Conservation (phyloP, 257 asterid species). For the Datura wrightii region DNA sequence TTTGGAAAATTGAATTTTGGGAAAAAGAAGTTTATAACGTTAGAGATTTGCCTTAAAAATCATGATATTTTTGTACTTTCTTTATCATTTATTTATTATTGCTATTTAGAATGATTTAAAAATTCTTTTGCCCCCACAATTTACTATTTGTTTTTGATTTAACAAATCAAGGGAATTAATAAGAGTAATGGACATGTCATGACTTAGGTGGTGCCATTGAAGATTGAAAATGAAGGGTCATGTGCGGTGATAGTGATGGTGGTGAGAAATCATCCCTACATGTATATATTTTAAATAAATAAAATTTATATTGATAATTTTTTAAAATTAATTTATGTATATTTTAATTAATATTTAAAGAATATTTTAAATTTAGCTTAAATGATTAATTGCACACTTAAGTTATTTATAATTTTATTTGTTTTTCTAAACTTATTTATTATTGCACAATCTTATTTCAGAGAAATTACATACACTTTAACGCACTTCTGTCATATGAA, state of each 20-base stretch:
- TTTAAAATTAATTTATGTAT: too few relatives aligned
- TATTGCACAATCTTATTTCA: too few relatives aligned
- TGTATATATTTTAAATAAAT: fast-evolving
- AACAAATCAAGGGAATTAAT: neutral
- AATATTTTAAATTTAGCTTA: too few relatives aligned
- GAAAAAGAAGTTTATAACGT: neutral
- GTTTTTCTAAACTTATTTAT: too few relatives aligned
- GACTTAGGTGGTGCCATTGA: neutral
- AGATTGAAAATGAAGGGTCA: neutral
- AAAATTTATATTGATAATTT: neutral
- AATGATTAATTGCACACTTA: too few relatives aligned
- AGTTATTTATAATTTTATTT: too few relatives aligned
- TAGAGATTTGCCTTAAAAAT: neutral
- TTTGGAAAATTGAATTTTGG: neutral
- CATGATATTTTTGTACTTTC: slow-evolving; percentile 8
- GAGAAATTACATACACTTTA: too few relatives aligned
- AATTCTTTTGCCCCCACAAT: slow-evolving; percentile 1
- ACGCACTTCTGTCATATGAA: too few relatives aligned
- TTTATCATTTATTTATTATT: neutral
- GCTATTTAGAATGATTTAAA: neutral
- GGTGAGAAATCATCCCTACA: neutral
- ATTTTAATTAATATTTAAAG: too few relatives aligned
- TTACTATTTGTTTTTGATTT: neutral
- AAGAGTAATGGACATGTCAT: neutral
- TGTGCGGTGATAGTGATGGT: neutral